These are phyloP conservation scores for Hyphopichia homilentoma DNA, from an alignment of 805 yeast species.

Conservation along the genomic window DNA sequence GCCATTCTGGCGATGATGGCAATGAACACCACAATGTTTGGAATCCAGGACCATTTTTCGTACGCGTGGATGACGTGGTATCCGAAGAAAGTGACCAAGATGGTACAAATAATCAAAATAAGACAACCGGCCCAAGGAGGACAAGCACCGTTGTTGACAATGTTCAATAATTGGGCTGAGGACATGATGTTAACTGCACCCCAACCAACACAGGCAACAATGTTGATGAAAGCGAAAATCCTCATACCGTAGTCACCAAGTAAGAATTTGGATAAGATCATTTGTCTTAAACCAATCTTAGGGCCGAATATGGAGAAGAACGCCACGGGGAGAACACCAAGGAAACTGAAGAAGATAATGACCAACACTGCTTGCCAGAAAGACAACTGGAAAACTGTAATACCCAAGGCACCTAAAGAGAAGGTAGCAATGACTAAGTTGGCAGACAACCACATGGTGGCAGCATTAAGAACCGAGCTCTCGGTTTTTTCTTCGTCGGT, in stretches of 20 bases:
- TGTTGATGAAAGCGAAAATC: constrained; percentile 71
- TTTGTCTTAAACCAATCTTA: constrained; percentile 81
- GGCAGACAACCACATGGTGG: constrained; percentile 89
- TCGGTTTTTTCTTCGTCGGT: constrained; percentile 76
- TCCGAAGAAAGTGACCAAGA: constrained; percentile 77
- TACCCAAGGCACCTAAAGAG: constrained; percentile 64
- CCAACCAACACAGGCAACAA: constrained; percentile 92
- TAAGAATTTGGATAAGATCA: constrained; percentile 74
- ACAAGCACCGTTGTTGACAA: constrained; percentile 60
- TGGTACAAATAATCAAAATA: constrained; percentile 63
- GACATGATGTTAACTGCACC: constrained; percentile 90
- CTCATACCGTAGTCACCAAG: constrained; percentile 75
- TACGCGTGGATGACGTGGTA: constrained; percentile 76
- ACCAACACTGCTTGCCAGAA: constrained; percentile 69
- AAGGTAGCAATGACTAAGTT: constrained; percentile 83
- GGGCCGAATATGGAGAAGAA: constrained; percentile 82
- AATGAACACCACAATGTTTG: constrained; percentile 67
- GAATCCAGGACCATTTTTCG: constrained; percentile 88
- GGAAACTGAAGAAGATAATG: constrained; percentile 66
- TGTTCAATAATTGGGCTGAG: constrained; percentile 77
- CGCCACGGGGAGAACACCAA: constrained; percentile 81
- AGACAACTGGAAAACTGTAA: constrained; percentile 59
- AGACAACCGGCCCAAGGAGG: constrained; percentile 94
- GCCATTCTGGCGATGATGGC: constrained; percentile 76
- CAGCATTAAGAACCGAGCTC: constrained; percentile 62